Base-by-base conservation (phyloP, 1,284 basidiomycete genomes). In the Cutaneotrichosporon sp. region DNA sequence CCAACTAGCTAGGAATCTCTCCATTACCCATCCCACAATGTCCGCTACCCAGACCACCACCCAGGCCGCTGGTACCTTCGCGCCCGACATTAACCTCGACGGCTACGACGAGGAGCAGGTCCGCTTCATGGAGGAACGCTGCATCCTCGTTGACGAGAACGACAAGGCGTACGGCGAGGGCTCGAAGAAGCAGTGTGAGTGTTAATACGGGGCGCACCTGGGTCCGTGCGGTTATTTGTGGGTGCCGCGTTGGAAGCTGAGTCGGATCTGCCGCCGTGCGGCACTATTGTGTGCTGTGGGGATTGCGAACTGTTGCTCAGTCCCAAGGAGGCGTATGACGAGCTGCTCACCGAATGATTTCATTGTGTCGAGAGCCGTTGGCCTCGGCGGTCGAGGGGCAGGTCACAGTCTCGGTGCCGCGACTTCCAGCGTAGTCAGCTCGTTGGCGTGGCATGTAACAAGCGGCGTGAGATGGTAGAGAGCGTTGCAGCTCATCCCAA, bases 101-200 rank as follows among this genome's bases (percentile, higher is more conserved):
- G 73, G 73, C 26, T 82, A 81, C 70, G 80, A 81, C 68, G 80
- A 80, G 61, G 80, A 81, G 72, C 80, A 81, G 68, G 83, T 85
- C 55, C 86, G 90, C 66, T 85, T 99, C 66, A 99, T 99, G 97
- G 92, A 97, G 72, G 97, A 99, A 81, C 85, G 92, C 65, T 97
- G 97, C 77, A 99, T 99, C 77, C 86, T 99, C 51, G 90, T 98
- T 38, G 91, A 95, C 76, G 89, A 92, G 73, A 82, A 97, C 64
- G 95, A 98, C 78, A 85, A 85, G 60, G 87, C 89, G 3, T 89
- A 95, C 65, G 95, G 95, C 52, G 93, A 96, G 63, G 87, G 90
- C 66, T 91, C 93, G 81, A 99, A 99, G 85, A 99, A 99, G 83
- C 94, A 91, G 56, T 99, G 96, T 92, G 75, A 73, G 89, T 83